Evolutionary conservation across 2,329 filamentous ascomycete species (phyloP), one percentile per base, ranked within the genome.

Genomic region (Ploettnerulaceae sp.): DNA sequence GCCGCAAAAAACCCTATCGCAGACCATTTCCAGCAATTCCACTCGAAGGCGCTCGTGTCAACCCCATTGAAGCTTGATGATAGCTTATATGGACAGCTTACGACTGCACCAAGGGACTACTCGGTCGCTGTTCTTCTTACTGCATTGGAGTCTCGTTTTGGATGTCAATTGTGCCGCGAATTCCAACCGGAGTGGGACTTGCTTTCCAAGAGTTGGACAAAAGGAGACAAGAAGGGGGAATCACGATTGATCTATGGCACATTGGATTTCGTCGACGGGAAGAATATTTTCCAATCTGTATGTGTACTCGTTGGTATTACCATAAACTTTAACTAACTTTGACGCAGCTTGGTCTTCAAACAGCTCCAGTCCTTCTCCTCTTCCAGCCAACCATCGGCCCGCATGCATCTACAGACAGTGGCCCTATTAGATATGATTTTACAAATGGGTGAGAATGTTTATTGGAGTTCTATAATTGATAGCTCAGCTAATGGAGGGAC

Each of bases 151-250:
- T 63, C 81, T 24, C 80, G 88, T 48, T 96, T 87, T 64, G 87
- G 86, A 50, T 98, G 93, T 66, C 73, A 82, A 56, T 73, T 97
- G 38, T 98, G 93, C 67, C 78, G 81, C 42, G 88, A 95, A 43
- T 95, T 98, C 67, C 86, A 95, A 66, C 85, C 90, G 1, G 93
- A 98, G 69, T 98, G 89, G 86, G 86, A 94, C 45, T 68, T 97
- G 44, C 70, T 98, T 45, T 80, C 79, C 44, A 86, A 81, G 67
- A 93, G 86, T 69, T 98, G 93, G 93, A 75, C 75, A 52, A 89
- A 86, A 66, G 89, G 87, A 6, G 86, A 95, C 67, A 88, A 84
- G 71, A 72, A 79, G 49, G 84, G 75, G 43, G 76, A 87, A 56
- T 84, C 82, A 21, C 77, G 84, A 52, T 61, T 95, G 54, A 66